phyloP scores from a whole-genome alignment of 1,284 basidiomycete species.

The Ceratobasidium sp. region DNA sequence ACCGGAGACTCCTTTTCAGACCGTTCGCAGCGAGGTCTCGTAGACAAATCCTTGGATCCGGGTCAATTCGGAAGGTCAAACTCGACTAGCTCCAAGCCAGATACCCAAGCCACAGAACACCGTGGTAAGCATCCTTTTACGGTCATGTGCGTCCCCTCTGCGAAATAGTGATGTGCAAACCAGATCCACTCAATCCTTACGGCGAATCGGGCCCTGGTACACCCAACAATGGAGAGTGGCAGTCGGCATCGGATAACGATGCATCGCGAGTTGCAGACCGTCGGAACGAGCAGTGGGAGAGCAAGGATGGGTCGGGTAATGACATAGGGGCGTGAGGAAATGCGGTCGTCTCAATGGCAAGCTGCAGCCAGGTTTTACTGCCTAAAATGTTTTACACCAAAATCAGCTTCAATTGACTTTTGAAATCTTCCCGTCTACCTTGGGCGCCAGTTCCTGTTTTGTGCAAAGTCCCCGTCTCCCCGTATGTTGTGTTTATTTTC shows the following conservation, averaged over 20 bases:
- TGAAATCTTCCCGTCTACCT: background rate
- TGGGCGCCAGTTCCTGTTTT: too few species aligned
- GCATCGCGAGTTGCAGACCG: constrained; percentile 41
- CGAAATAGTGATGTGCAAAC: background rate
- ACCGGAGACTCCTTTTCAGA: constrained; percentile 38
- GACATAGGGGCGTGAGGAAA: constrained; percentile 36
- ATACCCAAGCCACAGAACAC: constrained; percentile 24
- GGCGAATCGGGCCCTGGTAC: constrained; percentile 44
- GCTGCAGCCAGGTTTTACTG: background rate
- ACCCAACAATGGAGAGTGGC: constrained; percentile 43
- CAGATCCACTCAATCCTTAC: constrained; percentile 41
- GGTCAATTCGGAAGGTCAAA: constrained; percentile 34
- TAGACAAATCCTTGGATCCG: constrained; percentile 33
- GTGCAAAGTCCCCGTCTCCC: too few species aligned
- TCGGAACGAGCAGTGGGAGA: constrained; percentile 40
- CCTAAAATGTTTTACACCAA: background rate
- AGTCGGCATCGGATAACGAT: constrained; percentile 22
- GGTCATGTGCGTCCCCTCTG: background rate
- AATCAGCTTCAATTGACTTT: background rate
- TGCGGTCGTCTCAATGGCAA: background rate
- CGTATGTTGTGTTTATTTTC: too few species aligned
- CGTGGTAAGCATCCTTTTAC: constrained; percentile 13
- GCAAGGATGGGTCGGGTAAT: constrained; percentile 23
- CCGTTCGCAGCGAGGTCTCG: constrained; percentile 42
- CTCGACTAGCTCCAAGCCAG: constrained; percentile 14